A percentile compares a stretch with the other conserved stretches of the same genome.
phyloP scores from a whole-genome alignment of 768 basidiomycete species.

The Suillus placidus region DNA sequence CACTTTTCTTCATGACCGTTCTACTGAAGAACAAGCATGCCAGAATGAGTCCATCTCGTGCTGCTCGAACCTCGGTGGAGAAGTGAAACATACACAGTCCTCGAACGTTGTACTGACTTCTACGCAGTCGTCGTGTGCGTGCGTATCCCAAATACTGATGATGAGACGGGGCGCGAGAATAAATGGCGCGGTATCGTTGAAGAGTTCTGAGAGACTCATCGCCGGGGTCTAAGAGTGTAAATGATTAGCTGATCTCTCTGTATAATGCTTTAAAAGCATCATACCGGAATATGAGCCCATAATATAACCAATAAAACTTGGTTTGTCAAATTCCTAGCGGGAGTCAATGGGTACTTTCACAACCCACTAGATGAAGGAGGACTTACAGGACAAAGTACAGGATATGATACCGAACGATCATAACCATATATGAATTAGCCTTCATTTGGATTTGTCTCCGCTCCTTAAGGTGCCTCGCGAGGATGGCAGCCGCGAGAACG shows the following conservation, averaged over 20 bases:
- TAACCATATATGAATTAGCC: not conserved
- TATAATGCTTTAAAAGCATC: not conserved
- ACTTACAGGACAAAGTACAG: not conserved
- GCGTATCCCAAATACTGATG: constrained; percentile 1
- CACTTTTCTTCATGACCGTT: not conserved
- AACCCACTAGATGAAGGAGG: not conserved
- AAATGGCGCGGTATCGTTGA: not conserved
- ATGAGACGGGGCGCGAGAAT: constrained; percentile 1
- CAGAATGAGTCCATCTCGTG: not conserved
- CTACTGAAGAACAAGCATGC: not conserved
- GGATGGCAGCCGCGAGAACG: not conserved
- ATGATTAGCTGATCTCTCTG: not conserved
- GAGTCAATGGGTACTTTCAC: not conserved
- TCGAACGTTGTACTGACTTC: not conserved
- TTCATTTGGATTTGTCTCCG: not conserved
- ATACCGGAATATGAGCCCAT: not conserved
- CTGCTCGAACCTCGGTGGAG: not conserved
- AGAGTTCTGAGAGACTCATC: not conserved
- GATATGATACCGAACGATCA: constrained; percentile 1
- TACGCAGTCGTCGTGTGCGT: not conserved
- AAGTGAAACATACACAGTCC: not conserved
- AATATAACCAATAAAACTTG: not conserved
- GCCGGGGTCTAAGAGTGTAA: not conserved
- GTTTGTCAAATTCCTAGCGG: not conserved
- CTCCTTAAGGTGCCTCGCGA: not conserved